These are phyloP conservation scores for Coleophoma cylindrospora DNA, from an alignment of 2,329 filamentous ascomycete species.

Conservation along the genomic window DNA sequence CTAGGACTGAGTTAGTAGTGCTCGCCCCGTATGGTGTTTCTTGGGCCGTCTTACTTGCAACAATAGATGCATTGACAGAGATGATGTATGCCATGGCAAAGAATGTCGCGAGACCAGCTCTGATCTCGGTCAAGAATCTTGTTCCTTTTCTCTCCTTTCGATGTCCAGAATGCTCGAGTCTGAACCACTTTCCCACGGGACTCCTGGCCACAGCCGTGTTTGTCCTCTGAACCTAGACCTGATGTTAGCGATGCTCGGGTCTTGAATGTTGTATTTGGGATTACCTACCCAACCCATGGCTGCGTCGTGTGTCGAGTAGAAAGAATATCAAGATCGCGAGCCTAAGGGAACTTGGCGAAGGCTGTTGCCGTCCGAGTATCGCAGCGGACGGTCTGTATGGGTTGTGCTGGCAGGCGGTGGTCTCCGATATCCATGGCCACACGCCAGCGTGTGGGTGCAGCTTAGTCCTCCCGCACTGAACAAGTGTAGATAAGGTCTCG, in stretches of 20 bases:
- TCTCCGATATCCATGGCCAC: too few relatives aligned
- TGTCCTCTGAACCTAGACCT: slow-evolving; percentile 21
- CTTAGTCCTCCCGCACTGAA: too few relatives aligned
- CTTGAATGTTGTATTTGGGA: not conserved
- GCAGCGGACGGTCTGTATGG: too few relatives aligned
- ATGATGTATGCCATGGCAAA: slow-evolving; percentile 66
- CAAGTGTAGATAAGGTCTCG: too few relatives aligned
- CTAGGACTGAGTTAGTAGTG: slow-evolving; percentile 14
- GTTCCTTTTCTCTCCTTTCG: slow-evolving; percentile 51
- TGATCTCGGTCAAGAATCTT: slow-evolving; percentile 76
- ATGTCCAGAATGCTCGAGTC: slow-evolving; percentile 77
- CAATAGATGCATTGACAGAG: slow-evolving; percentile 47
- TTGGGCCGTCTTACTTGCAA: slow-evolving; percentile 11
- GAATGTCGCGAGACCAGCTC: slow-evolving; percentile 70
- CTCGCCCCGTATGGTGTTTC: too few relatives aligned
- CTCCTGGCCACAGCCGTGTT: slow-evolving; percentile 52
- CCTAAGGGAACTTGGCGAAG: too few relatives aligned
- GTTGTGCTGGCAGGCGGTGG: too few relatives aligned
- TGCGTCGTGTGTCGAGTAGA: too few relatives aligned
- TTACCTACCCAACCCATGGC: slow-evolving; percentile 24
- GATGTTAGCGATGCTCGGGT: slow-evolving; percentile 2
- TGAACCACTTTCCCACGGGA: slow-evolving; percentile 67
- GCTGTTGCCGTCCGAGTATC: too few relatives aligned
- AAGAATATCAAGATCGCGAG: too few relatives aligned
- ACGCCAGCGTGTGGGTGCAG: too few relatives aligned